Evolutionary conservation across 257 asterid species (phyloP).

Genomic region (Nicotiana sylvestris): DNA sequence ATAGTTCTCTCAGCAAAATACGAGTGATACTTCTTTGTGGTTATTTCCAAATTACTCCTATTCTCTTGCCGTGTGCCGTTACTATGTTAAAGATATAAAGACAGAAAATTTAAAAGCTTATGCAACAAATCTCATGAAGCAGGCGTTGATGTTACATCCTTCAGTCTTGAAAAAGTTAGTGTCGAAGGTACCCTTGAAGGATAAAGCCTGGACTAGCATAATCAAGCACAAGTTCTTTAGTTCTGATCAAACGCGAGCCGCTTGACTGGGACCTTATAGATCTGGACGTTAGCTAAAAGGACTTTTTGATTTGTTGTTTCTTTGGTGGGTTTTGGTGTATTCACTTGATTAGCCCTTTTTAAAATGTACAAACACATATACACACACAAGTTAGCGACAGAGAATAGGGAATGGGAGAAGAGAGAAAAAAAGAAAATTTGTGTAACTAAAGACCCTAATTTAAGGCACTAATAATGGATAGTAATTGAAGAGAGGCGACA

Average conservation of each 20-base stretch:
- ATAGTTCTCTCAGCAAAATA: constrained; percentile 65
- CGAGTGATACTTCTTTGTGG: constrained; percentile 72
- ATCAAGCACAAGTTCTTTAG: constrained; percentile 49
- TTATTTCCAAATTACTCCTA: constrained; percentile 80
- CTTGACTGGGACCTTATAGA: no score
- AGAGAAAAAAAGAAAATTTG: no score
- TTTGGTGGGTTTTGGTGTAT: no score
- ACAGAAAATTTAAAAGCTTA: constrained; percentile 39
- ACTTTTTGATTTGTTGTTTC: no score
- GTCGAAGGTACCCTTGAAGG: constrained; percentile 79
- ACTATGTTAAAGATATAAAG: constrained; percentile 41
- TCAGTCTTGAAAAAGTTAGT: constrained; percentile 65
- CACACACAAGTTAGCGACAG: no score
- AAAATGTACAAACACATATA: no score
- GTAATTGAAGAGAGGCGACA: no score
- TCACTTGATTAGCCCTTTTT: no score
- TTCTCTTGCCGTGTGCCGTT: constrained; percentile 75
- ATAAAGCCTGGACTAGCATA: constrained; percentile 52
- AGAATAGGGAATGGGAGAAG: no score
- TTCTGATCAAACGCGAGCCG: constrained; percentile 33
- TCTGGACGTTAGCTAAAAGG: no score
- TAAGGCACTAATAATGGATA: no score
- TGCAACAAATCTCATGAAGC: constrained; percentile 42
- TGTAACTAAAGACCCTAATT: no score
- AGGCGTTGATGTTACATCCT: constrained; percentile 56